Evolutionary conservation across 192 early-diverging fungal species (phyloP), one percentile per base, ranked within the genome.

Genomic region (Coemansia sp.): DNA sequence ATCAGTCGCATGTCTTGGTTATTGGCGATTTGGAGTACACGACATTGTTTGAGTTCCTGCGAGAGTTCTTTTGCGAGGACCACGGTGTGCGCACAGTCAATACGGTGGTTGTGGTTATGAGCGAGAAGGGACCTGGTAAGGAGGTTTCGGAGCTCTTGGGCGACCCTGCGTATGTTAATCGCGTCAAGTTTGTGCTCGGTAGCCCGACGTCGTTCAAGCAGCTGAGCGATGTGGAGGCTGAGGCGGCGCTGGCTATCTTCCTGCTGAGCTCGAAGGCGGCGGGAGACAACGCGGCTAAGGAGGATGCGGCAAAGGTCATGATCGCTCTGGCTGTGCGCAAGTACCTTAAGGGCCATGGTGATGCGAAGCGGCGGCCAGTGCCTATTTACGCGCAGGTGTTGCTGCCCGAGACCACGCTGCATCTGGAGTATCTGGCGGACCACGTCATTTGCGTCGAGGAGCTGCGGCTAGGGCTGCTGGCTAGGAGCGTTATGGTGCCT

Each of bases 31-130:
- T 90, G 35, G 86, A 90, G 64, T 83, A 83, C 55, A 63, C 80
- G 3, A 65, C 80, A 38, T 61, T 92, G 45, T 76, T 85, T 10
- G 89, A 88, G 74, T 92, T 92, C 31, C 66, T 92, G 63, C 84
- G 88, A 48, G 91, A 92, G 76, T 91, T 92, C 67, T 92, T 90
- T 55, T 91, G 89, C 65, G 83, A 88, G 70, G 90, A 91, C 73
- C 91, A 92, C 51, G 91, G 91, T 34, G 65, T 85, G 18, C 69
- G 67, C 39, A 88, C 88, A 8, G 79, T 90, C 67, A 84, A 84
- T 46, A 89, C 90, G 3, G 76, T 83, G 10, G 88, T 91, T 9
- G 88, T 92, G 31, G 77, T 92, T 46, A 74, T 92, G 74, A 85
- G 83, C 71, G 84, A 86, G 42, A 67, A 69, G 33, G 86, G 80